Evolutionary conservation across 495 filamentous ascomycete species (phyloP).

Genomic region (Neurospora sp.): DNA sequence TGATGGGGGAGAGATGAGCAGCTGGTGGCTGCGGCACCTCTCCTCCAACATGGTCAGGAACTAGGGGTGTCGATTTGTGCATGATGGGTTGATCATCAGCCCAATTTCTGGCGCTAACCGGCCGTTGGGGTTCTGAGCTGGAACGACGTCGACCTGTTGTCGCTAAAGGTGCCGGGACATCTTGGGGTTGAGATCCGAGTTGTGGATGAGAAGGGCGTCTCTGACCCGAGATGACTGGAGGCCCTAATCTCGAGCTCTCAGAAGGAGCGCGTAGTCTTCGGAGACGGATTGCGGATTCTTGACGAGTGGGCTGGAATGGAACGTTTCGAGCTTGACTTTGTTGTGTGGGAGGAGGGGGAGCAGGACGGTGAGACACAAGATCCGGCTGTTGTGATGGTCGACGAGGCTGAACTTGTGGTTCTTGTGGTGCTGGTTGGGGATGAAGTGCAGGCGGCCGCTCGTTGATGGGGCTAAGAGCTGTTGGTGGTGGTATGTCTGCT

Average conservation of each 20-base stretch:
- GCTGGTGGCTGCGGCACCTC: background rate
- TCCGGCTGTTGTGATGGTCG: background rate
- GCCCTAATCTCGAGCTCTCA: background rate
- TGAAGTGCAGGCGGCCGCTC: background rate
- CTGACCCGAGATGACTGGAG: background rate
- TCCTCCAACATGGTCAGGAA: background rate
- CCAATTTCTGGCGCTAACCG: background rate
- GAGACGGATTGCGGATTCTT: conserved; percentile 10
- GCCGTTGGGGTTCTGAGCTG: conserved; percentile 11
- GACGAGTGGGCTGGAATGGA: background rate
- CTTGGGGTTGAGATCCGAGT: background rate
- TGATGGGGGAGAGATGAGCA: background rate
- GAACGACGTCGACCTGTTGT: conserved; percentile 4
- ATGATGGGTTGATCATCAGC: background rate
- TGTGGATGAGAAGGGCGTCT: background rate
- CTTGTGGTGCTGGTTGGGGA: background rate
- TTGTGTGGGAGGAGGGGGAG: background rate
- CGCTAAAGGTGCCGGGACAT: background rate
- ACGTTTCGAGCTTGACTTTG: background rate
- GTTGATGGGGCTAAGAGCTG: background rate
- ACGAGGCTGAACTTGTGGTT: background rate
- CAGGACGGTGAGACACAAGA: background rate
- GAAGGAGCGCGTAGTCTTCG: conserved; percentile 5
- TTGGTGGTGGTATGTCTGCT: background rate
- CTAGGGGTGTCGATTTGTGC: background rate